Percentiles rank a stretch among this genome's conserved stretches.
phyloP scores from a whole-genome alignment of 768 basidiomycete genomes.

The Tulasnella sp. region DNA sequence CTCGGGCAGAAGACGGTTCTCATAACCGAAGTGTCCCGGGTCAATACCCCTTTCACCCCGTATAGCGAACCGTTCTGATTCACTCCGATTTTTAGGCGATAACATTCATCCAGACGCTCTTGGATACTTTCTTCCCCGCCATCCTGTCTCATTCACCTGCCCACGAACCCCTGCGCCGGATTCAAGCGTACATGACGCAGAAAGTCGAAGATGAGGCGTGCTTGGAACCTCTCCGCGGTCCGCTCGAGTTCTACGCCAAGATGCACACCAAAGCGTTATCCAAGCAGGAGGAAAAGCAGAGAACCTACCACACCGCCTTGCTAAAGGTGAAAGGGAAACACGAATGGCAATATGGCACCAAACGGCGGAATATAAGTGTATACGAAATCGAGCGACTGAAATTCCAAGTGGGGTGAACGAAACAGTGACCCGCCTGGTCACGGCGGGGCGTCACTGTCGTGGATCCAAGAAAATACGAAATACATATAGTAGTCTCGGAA shows the following conservation, averaged over 20 bases:
- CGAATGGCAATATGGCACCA: too few species aligned
- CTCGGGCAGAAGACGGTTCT: background rate
- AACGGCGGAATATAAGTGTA: too few species aligned
- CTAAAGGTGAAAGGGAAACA: too few species aligned
- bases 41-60: background rate
- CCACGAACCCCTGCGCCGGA: background rate
- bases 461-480: too few species aligned
- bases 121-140: conserved; percentile 8
- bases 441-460: too few species aligned
- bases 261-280: background rate
- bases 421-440: too few species aligned
- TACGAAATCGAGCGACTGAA: too few species aligned
- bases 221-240: conserved; percentile 2
- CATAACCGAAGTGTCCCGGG: background rate
- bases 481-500: too few species aligned
- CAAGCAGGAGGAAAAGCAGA: too few species aligned
- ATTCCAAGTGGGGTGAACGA: too few species aligned
- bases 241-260: background rate
- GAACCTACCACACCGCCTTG: too few species aligned
- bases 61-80: too few species aligned
- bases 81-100: background rate
- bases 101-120: background rate
- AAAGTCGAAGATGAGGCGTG: background rate
- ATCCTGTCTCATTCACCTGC: background rate
- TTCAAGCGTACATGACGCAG: background rate